Evolutionary conservation across 768 basidiomycete genomes (phyloP).

Genomic region (Thelephora aurantiotincta): DNA sequence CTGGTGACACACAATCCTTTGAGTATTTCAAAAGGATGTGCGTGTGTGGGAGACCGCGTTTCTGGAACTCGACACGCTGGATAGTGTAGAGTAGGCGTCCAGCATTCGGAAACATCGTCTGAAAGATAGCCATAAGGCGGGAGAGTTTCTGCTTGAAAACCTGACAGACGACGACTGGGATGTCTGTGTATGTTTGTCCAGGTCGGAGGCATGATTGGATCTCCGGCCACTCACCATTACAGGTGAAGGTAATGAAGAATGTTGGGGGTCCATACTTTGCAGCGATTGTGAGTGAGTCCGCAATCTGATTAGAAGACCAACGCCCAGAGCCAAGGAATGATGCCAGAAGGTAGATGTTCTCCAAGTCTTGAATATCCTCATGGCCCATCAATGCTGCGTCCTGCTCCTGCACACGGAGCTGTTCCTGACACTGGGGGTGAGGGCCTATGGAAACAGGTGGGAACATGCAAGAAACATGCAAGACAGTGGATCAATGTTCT

Average conservation of each 20-base stretch:
- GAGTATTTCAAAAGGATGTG: slow-evolving; percentile 22
- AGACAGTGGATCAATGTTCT: no score
- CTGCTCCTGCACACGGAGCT: slow-evolving; percentile 7
- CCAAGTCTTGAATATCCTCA: slow-evolving; percentile 8
- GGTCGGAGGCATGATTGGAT: slow-evolving; percentile 15
- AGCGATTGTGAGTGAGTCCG: slow-evolving; percentile 23
- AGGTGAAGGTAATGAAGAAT: slow-evolving; percentile 27
- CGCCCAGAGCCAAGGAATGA: slow-evolving; percentile 21
- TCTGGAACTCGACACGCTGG: slow-evolving; percentile 22
- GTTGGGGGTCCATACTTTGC: slow-evolving; percentile 15
- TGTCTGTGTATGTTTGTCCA: slow-evolving; percentile 21
- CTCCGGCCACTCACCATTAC: slow-evolving; percentile 27
- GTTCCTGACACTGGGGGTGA: no score
- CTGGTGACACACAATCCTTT: slow-evolving; percentile 10
- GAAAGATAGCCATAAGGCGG: slow-evolving; percentile 12
- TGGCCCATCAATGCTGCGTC: slow-evolving; percentile 18
- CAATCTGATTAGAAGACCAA: slow-evolving; percentile 24
- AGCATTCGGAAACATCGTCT: slow-evolving; percentile 17
- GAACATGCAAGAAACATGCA: no score
- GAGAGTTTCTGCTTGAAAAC: slow-evolving; percentile 22
- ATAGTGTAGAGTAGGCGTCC: slow-evolving; percentile 18
- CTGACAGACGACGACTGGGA: slow-evolving; percentile 20
- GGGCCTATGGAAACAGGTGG: no score
- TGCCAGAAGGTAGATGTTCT: slow-evolving; percentile 23
- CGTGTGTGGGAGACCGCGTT: slow-evolving; percentile 29